Evolutionary conservation across 2,329 filamentous ascomycete species (phyloP).

Genomic region (Penicillium rolfsii): DNA sequence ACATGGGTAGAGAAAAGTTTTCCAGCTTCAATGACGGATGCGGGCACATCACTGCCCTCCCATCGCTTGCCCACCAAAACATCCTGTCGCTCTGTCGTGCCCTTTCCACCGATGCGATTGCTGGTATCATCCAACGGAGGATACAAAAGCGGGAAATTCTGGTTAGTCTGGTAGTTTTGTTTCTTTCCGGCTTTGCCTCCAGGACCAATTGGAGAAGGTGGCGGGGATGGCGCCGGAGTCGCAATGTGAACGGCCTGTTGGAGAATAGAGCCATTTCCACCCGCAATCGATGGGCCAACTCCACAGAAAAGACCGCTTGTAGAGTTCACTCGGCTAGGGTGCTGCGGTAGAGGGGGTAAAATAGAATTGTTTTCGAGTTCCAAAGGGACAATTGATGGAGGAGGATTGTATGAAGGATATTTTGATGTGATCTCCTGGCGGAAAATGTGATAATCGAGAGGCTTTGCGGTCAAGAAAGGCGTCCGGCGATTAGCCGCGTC

Average conservation of each 20-base stretch:
- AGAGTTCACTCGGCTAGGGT: conserved; percentile 65
- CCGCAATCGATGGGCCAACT: conserved; percentile 52
- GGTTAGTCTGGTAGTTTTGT: conserved; percentile 98
- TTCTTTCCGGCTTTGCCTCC: conserved; percentile 95
- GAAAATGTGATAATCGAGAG: conserved; percentile 93
- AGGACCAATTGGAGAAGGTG: conserved; percentile 81
- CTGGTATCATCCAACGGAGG: conserved; percentile 87
- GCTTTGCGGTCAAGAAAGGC: conserved; percentile 87
- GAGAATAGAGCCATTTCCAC: conserved; percentile 70
- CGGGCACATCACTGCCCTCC: conserved; percentile 90
- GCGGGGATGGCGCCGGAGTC: conserved; percentile 94
- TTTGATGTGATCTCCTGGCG: conserved; percentile 97
- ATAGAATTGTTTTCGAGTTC: conserved; percentile 91
- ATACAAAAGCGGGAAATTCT: conserved; percentile 97
- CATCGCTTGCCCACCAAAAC: conserved; percentile 79
- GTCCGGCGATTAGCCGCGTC: conserved; percentile 60
- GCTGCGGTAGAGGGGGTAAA: conserved; percentile 79
- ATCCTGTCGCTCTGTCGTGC: conserved; percentile 77
- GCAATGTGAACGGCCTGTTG: conserved; percentile 97
- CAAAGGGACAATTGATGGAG: conserved; percentile 77
- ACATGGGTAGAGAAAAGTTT: conserved; percentile 88
- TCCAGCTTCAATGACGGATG: conserved; percentile 92
- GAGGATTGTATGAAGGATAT: conserved; percentile 94
- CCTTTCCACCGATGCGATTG: conserved; percentile 89
- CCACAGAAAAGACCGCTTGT: conserved; percentile 65